These are phyloP conservation scores for Thamnidium elegans DNA, from an alignment of 192 early-diverging fungal species.

Conservation along the genomic window DNA sequence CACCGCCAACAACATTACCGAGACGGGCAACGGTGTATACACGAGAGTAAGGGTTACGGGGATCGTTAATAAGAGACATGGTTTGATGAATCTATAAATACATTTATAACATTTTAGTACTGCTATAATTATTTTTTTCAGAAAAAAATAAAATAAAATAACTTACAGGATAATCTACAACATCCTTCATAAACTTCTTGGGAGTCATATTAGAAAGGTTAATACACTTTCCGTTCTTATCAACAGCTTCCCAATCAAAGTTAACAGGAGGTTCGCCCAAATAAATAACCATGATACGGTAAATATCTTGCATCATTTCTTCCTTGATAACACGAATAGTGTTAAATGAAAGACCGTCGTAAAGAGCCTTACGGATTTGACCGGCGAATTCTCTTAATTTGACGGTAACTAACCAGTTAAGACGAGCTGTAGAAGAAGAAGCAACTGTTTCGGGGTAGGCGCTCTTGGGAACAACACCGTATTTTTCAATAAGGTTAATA, in stretches of 20 bases:
- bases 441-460: slow-evolving; percentile 63
- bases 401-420: slow-evolving; percentile 62
- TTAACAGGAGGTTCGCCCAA: slow-evolving; percentile 69
- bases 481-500: slow-evolving; percentile 70
- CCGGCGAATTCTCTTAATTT: slow-evolving; percentile 70
- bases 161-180: slow-evolving; percentile 55
- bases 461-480: slow-evolving; percentile 70
- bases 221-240: slow-evolving; percentile 69
- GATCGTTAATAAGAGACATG: slow-evolving; percentile 71
- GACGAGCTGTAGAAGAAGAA: slow-evolving; percentile 57
- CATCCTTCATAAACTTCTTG: slow-evolving; percentile 57
- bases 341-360: slow-evolving; percentile 37
- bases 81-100: slow-evolving; percentile 53
- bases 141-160: neutral
- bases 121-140: too few relatives aligned
- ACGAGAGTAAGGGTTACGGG: slow-evolving; percentile 59
- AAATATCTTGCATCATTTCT: slow-evolving; percentile 63
- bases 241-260: slow-evolving; percentile 64
- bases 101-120: too few relatives aligned
- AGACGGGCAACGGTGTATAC: slow-evolving; percentile 73
- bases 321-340: slow-evolving; percentile 53
- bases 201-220: slow-evolving; percentile 56
- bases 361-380: slow-evolving; percentile 45
- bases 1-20: slow-evolving; percentile 69
- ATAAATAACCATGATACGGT: slow-evolving; percentile 66